Conservation (phyloP, 352 stramenopile species). For the Phytophthora nicotianae region DNA sequence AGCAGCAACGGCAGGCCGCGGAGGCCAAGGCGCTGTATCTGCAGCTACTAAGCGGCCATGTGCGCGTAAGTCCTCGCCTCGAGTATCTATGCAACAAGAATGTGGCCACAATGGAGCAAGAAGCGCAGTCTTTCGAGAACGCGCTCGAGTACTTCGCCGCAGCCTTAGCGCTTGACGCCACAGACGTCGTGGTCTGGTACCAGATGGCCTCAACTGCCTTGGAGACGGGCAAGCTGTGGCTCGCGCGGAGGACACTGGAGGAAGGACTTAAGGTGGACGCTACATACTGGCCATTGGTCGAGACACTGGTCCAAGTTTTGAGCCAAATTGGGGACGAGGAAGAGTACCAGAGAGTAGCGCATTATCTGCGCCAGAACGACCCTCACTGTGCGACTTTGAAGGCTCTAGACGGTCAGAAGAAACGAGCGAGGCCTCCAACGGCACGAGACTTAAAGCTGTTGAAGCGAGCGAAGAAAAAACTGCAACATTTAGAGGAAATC, state of each 20-base stretch:
- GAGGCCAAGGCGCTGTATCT: conserved; percentile 49
- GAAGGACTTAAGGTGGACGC: conserved; percentile 59
- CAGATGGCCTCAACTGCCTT: conserved; percentile 67
- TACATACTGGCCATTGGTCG: conserved; percentile 69
- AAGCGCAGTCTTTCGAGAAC: conserved; percentile 42
- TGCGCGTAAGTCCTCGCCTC: conserved; percentile 46
- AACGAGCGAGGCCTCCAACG: conserved; percentile 1
- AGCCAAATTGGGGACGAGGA: conserved; percentile 54
- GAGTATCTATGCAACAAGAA: conserved; percentile 81
- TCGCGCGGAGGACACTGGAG: conserved; percentile 62
- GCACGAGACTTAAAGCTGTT: conserved; percentile 14
- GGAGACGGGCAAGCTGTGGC: conserved; percentile 68
- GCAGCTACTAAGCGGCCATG: conserved; percentile 31
- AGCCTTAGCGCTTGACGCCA: conserved; percentile 61
- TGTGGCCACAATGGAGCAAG: conserved; percentile 58
- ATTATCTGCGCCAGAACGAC: conserved; percentile 51
- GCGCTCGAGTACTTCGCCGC: conserved; percentile 57
- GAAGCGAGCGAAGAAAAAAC: conserved; percentile 20
- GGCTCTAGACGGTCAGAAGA: conserved; percentile 28
- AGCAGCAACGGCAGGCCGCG: conserved; percentile 56
- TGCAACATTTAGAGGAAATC: conserved; percentile 36
- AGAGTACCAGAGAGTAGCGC: conserved; percentile 52
- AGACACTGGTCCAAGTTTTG: conserved; percentile 65
- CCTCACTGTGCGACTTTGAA: conserved; percentile 44
- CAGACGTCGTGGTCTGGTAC: conserved; percentile 80